These are phyloP conservation scores for Xerocomus spinulosus DNA, from an alignment of 768 basidiomycete genomes.

Conservation along the genomic window DNA sequence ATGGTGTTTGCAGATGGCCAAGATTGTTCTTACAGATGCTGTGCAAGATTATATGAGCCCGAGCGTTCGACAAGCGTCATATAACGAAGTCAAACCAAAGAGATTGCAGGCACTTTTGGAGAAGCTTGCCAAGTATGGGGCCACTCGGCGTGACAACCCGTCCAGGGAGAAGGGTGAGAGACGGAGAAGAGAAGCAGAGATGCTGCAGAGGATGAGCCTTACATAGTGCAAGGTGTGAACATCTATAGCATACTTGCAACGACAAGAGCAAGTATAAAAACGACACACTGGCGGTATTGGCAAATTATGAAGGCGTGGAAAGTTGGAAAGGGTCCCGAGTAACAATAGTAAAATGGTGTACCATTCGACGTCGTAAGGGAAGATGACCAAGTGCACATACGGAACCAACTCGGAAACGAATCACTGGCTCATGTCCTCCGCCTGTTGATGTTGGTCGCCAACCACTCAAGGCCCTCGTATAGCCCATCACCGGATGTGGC, in stretches of 20 bases:
- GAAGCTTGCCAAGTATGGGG: conserved; percentile 69
- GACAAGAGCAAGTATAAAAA: conserved; percentile 2
- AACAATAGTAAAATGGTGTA: conserved; percentile 41
- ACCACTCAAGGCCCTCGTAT: conserved; percentile 98
- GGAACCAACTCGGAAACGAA: conserved; percentile 37
- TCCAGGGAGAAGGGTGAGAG: conserved; percentile 66
- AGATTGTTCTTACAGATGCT: conserved; percentile 66
- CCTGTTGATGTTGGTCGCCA: conserved; percentile 81
- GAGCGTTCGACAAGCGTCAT: conserved; percentile 61
- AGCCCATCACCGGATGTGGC: conserved; percentile 98
- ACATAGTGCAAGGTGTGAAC: conserved; percentile 15
- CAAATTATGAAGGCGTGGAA: conserved; percentile 13
- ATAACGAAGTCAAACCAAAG: conserved; percentile 62
- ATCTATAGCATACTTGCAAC: conserved; percentile 20
- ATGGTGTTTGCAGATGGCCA: conserved; percentile 48
- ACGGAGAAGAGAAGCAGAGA: conserved; percentile 73
- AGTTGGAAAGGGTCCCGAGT: conserved; percentile 25
- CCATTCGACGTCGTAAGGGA: conserved; percentile 55
- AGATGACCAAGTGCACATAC: conserved; percentile 50
- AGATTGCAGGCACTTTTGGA: conserved; percentile 70
- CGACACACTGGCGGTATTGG: conserved; percentile 6
- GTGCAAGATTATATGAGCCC: conserved; percentile 80
- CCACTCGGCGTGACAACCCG: conserved; percentile 52
- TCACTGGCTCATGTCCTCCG: conserved; percentile 58
- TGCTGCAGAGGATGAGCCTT: conserved; percentile 54